Evolutionary conservation across 2,329 filamentous ascomycete genomes (phyloP), one percentile per base, ranked within the genome.

Genomic region (Massarina eburnea): DNA sequence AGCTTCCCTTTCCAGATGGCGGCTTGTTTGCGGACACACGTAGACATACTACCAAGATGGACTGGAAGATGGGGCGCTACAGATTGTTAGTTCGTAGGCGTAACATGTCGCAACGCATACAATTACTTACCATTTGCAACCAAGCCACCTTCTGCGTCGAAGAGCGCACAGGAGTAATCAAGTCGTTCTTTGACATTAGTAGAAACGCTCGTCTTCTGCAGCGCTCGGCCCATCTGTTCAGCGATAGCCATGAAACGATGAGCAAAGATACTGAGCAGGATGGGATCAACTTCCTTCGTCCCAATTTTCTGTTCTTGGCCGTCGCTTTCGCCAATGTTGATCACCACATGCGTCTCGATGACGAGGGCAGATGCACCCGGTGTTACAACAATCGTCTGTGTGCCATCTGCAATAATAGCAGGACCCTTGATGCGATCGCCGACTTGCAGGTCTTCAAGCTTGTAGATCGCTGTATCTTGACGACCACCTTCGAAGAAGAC

Each of bases 381-480:
- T 0, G 89, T 88, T 2, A 96, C 84, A 0, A 96, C 89, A 51
- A 97, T 94, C 0, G 92, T 97, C 70, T 96, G 92, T 1, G 88
- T 91, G 8, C 86, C 86, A 62, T 92, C 91, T 2, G 89, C 89
- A 46, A 96, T 80, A 71, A 96, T 89, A 0, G 91, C 91, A 1
- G 91, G 91, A 0, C 91, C 91, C 39, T 79, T 75, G 43, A 96
- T 76, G 17, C 83, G 81, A 49, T 91, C 84, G 2, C 91, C 89
- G 5, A 89, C 76, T 1, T 76, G 73, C 9, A 96, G 76, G 48
- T 89, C 81, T 51, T 88, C 83, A 0, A 96, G 80, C 68, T 88
- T 91, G 71, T 91, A 96, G 40, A 96, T 82, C 0, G 89, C 85
- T 0, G 91, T 95, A 15, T 91, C 80, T 51, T 80, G 74, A 20